Evolutionary conservation across 1,139 yeast genomes (phyloP).

Genomic region (Candida dubliniensis): DNA sequence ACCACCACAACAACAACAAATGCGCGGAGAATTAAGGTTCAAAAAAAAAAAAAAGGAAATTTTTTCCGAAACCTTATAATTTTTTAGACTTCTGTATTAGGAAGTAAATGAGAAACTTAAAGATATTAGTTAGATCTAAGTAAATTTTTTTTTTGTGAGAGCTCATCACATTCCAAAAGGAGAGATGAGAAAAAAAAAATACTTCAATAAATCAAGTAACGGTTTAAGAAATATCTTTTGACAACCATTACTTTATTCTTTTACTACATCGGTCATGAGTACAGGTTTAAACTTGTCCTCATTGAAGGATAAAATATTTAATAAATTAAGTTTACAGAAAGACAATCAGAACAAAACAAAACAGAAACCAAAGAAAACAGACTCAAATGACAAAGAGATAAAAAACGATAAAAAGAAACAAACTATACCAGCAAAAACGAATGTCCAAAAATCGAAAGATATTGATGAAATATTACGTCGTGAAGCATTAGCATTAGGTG

Average conservation of each 20-base stretch:
- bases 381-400: constrained; percentile 17
- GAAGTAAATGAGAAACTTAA: neutral
- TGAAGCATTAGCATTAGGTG: constrained; percentile 71
- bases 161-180: constrained; percentile 1
- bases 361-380: constrained; percentile 17
- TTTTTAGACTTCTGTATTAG: constrained; percentile 1
- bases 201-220: neutral
- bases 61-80: too few species aligned
- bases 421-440: constrained; percentile 4
- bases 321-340: constrained; percentile 35
- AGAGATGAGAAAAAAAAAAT: neutral
- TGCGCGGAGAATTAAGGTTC: too few species aligned
- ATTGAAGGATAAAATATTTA: constrained; percentile 57
- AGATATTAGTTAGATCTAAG: neutral
- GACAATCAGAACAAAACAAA: neutral
- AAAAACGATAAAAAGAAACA: constrained; percentile 14
- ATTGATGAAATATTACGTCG: constrained; percentile 51
- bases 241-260: neutral
- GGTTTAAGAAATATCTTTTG: constrained; percentile 2
- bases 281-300: constrained; percentile 47
- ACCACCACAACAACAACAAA: too few species aligned
- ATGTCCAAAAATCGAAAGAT: constrained; percentile 1
- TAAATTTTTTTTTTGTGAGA: neutral
- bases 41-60: too few species aligned
- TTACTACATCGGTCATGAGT: constrained; percentile 4